phyloP scores from a whole-genome alignment of 768 basidiomycete species.

The Hydnomerulius pinastri region DNA sequence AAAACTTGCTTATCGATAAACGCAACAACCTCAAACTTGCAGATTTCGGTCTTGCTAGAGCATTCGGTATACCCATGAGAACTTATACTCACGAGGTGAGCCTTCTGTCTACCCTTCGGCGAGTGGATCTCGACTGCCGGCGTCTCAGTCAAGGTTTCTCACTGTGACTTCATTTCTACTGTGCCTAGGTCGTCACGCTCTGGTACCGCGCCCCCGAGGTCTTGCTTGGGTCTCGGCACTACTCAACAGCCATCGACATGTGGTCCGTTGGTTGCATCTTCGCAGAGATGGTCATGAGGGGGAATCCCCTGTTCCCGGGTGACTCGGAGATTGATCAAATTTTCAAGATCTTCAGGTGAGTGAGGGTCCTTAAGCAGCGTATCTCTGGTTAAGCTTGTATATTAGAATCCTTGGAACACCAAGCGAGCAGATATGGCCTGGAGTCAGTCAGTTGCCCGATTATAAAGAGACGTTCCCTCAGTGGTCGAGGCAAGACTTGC shows the following conservation, averaged over 20 bases:
- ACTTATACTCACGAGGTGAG: constrained; percentile 98
- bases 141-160: neutral
- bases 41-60: constrained; percentile 94
- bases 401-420: constrained; percentile 92
- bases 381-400: constrained; percentile 2
- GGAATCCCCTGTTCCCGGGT: constrained; percentile 91
- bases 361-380: neutral
- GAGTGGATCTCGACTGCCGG: neutral
- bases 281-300: constrained; percentile 96
- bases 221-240: constrained; percentile 91
- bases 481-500: constrained; percentile 82
- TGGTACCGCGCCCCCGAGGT: constrained; percentile 99
- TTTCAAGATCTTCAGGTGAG: constrained; percentile 96
- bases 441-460: constrained; percentile 84
- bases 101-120: constrained; percentile 5
- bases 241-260: constrained; percentile 98
- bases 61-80: constrained; percentile 97
- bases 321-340: constrained; percentile 99
- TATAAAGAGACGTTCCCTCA: constrained; percentile 97
- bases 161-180: constrained; percentile 9
- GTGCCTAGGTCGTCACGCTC: constrained; percentile 87
- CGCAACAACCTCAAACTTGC: constrained; percentile 91
- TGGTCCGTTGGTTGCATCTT: constrained; percentile 99
- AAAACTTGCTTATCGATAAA: constrained; percentile 92
- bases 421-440: constrained; percentile 89